These are phyloP conservation scores for Fusarium sp. DNA, from an alignment of 2,329 filamentous ascomycete genomes.

Conservation along the genomic window DNA sequence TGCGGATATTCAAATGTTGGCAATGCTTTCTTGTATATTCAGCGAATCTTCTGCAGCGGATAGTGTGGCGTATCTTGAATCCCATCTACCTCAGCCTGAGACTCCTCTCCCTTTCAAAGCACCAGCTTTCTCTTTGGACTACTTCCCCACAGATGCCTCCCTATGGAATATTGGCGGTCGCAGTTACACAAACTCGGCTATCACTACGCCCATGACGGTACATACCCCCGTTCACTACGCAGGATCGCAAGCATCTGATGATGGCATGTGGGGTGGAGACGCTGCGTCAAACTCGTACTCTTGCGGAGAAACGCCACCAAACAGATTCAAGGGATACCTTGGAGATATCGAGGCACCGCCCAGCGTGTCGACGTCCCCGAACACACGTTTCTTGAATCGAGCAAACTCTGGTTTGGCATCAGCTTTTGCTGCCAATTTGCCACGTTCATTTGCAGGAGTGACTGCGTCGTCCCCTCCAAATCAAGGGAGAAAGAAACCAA, in stretches of 20 bases:
- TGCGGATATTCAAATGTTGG: constrained; percentile 77
- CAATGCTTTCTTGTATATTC: constrained; percentile 79
- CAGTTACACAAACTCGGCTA: constrained; percentile 66
- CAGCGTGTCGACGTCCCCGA: constrained; percentile 71
- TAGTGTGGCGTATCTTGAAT: constrained; percentile 69
- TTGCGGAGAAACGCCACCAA: constrained; percentile 72
- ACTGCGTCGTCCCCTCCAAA: constrained; percentile 61
- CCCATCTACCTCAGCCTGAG: constrained; percentile 68
- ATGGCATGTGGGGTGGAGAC: constrained; percentile 66
- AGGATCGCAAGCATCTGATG: constrained; percentile 70
- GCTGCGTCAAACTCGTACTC: constrained; percentile 70
- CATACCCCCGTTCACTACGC: constrained; percentile 68
- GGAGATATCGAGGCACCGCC: constrained; percentile 63
- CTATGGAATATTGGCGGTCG: constrained; percentile 66
- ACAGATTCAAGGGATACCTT: constrained; percentile 61
- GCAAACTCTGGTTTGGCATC: constrained; percentile 69
- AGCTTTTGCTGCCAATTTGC: constrained; percentile 68
- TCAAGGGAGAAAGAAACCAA: constrained; percentile 66
- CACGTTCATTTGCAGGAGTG: constrained; percentile 58
- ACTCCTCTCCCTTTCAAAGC: constrained; percentile 75
- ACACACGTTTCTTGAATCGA: constrained; percentile 65
- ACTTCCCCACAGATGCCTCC: constrained; percentile 71
- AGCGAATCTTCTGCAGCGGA: constrained; percentile 70
- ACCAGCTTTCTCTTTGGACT: constrained; percentile 75
- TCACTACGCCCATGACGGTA: constrained; percentile 69